These are phyloP conservation scores for Austroboletus niveus DNA, from an alignment of 1,284 basidiomycete species.

Conservation along the genomic window DNA sequence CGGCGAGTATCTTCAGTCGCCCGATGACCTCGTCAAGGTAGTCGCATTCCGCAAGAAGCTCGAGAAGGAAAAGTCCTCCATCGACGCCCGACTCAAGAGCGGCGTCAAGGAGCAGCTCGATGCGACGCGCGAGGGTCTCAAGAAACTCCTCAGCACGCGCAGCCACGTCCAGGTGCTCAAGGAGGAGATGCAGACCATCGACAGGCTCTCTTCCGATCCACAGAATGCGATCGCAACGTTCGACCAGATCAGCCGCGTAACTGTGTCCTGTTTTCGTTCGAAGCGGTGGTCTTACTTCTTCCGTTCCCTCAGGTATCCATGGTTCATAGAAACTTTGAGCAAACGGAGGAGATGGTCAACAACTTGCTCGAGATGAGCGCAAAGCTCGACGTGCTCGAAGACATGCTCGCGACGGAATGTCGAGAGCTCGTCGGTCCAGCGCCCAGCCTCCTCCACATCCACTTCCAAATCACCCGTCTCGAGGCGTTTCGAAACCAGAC, in stretches of 20 bases:
- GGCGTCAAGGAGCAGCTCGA: slow-evolving; percentile 95
- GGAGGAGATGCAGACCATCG: slow-evolving; percentile 90
- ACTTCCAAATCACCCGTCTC: slow-evolving; percentile 87
- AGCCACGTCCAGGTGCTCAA: slow-evolving; percentile 84
- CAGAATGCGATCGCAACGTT: slow-evolving; percentile 75
- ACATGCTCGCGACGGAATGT: slow-evolving; percentile 75
- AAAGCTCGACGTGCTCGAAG: slow-evolving; percentile 78
- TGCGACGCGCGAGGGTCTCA: slow-evolving; percentile 85
- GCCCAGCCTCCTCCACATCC: slow-evolving; percentile 85
- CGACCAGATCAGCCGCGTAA: slow-evolving; percentile 88
- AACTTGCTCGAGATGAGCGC: slow-evolving; percentile 89
- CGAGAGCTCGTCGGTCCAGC: slow-evolving; percentile 78
- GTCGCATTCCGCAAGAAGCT: slow-evolving; percentile 90
- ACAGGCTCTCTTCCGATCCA: slow-evolving; percentile 76
- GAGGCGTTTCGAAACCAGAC: slow-evolving; percentile 94
- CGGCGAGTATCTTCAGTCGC: slow-evolving; percentile 86
- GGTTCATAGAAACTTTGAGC: slow-evolving; percentile 93
- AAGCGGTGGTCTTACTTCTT: background rate
- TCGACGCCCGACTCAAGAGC: slow-evolving; percentile 88
- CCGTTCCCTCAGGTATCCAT: slow-evolving; percentile 72
- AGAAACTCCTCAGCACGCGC: slow-evolving; percentile 81
- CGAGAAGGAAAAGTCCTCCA: slow-evolving; percentile 95
- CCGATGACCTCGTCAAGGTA: slow-evolving; percentile 93
- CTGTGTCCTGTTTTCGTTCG: slow-evolving; percentile 27
- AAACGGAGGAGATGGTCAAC: slow-evolving; percentile 93